Percentiles rank a stretch among this genome's conserved stretches.
These are phyloP conservation scores for Thraustotheca clavata DNA, from an alignment of 352 stramenopile genomes.

Conservation along the genomic window DNA sequence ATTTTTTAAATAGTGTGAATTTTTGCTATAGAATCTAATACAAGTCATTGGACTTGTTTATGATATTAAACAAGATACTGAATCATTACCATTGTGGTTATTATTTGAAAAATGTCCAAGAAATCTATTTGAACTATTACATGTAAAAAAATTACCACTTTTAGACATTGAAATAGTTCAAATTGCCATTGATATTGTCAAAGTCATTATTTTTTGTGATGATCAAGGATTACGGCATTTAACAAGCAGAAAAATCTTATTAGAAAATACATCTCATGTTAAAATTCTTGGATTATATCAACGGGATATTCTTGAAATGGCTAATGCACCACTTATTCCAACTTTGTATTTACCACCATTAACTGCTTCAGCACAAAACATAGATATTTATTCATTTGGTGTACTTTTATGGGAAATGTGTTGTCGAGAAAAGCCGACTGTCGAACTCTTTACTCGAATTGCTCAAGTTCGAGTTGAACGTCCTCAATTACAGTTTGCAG, in stretches of 20 bases:
- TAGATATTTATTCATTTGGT: conserved; percentile 58
- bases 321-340: conserved; percentile 3
- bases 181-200: conserved; percentile 38
- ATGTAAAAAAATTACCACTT: conserved; percentile 35
- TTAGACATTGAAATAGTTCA: conserved; percentile 34
- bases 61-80: not conserved
- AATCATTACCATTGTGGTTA: conserved; percentile 24
- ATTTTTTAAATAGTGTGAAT: not conserved
- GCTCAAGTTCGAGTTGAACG: conserved; percentile 23
- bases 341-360: conserved; percentile 21
- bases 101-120: conserved; percentile 34
- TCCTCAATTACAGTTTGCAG: not conserved
- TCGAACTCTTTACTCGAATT: conserved; percentile 43
- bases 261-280: conserved; percentile 29
- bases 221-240: conserved; percentile 37
- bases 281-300: conserved; percentile 30
- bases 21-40: conserved; percentile 30
- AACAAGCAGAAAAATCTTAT: conserved; percentile 63
- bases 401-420: conserved; percentile 67
- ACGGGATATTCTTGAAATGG: conserved; percentile 25
- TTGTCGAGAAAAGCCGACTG: conserved; percentile 37
- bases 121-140: conserved; percentile 50
- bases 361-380: conserved; percentile 13
- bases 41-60: conserved; percentile 35
- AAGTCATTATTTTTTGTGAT: conserved; percentile 30